Evolutionary conservation across 192 early-diverging fungal genomes (phyloP), one percentile per base, ranked within the genome.

Genomic region (Coemansia sp.): DNA sequence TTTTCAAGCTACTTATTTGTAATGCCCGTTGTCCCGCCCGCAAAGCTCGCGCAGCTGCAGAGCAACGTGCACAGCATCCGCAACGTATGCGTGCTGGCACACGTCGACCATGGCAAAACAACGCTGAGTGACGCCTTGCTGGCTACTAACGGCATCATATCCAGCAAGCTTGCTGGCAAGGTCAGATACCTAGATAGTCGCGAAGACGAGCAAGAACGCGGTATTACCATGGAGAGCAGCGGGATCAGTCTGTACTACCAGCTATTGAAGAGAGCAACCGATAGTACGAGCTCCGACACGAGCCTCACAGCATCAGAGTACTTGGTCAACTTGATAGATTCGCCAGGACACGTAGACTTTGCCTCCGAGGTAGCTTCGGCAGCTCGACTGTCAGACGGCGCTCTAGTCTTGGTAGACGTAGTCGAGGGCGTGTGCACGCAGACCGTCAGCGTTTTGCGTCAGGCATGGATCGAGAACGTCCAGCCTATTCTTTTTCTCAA

Each of bases 371-470:
- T 99, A n/a, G 97, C 96, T 10, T 96, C 97, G n/a, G 98, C 98
- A 4, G 98, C 98, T 0, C 88, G 96, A 42, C 79, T 99, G 4
- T 98, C 95, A 49, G 98, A 99, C 72, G 98, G 98, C 20, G 96
- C 89, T 12, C 80, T 99, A 62, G 92, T 99, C 1, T 80, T 99
- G 27, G 95, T 99, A 16, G 98, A 99, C 86, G 96, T 91, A 15
- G 95, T 99, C 22, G 98, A 99, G 79, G 98, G 98, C 34, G 95
- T 98, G 16, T 98, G 97, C 84, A 96, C 98, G n/a, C 97, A 99
- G 88, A 99, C 98, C 5, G 91, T 96, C 67, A 93, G 96, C 12
- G 98, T 99, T 4, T 80, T 99, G 69, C 87, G 94, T 11, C 97
- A 98, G 84, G 97, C 96, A 5, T 97, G 95, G 92, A 80, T 86